These are phyloP conservation scores for Alternaria rosae DNA, from an alignment of 2,329 filamentous ascomycete genomes.

Conservation along the genomic window DNA sequence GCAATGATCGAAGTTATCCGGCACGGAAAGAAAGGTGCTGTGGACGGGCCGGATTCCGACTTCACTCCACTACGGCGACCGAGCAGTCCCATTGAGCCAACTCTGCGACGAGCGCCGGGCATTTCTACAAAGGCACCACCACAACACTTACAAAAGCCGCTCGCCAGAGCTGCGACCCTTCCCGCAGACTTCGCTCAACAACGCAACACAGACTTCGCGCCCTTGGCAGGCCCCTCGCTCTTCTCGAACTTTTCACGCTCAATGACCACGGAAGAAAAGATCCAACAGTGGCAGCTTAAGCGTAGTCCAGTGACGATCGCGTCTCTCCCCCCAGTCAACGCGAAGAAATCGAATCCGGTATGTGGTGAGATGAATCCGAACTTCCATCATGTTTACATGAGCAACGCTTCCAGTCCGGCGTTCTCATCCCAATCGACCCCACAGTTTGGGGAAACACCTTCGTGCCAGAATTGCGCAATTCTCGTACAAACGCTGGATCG, in stretches of 20 bases:
- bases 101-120: constrained; percentile 36
- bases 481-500: constrained; percentile 33
- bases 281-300: constrained; percentile 26
- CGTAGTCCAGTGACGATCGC: neutral
- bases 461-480: constrained; percentile 35
- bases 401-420: neutral
- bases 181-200: constrained; percentile 16
- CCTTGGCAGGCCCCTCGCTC: constrained; percentile 27
- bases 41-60: neutral
- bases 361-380: constrained; percentile 24
- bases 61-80: neutral
- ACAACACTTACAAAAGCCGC: constrained; percentile 19
- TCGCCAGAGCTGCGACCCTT: constrained; percentile 33
- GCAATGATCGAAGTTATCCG: constrained; percentile 66
- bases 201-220: constrained; percentile 27
- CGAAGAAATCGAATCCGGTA: constrained; percentile 12
- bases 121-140: constrained; percentile 23
- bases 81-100: constrained; percentile 8
- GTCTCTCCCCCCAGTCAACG: neutral
- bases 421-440: neutral
- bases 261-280: constrained; percentile 35
- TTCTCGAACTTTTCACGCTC: constrained; percentile 32
- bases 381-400: constrained; percentile 28
- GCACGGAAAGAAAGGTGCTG: constrained; percentile 17
- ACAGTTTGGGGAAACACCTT: neutral